Conservation (phyloP, 2,329 filamentous ascomycete genomes). For the Cladosporium sp. region DNA sequence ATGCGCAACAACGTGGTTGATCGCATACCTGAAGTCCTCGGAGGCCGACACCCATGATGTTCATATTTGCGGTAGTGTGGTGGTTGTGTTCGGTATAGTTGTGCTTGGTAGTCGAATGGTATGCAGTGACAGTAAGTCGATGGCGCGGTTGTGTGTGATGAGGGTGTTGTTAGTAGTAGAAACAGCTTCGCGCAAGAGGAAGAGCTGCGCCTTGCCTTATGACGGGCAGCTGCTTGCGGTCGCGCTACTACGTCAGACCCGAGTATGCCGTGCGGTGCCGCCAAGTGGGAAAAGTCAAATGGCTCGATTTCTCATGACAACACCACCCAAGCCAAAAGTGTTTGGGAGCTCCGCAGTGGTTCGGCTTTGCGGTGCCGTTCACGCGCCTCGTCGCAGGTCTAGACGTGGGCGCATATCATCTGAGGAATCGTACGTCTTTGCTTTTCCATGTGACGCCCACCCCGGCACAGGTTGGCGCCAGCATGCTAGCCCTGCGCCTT, state of each 20-base stretch:
- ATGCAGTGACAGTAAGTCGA: neutral
- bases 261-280: neutral
- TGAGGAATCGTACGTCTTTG: neutral
- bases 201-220: neutral
- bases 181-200: neutral
- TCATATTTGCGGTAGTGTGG: constrained; percentile 19
- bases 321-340: neutral
- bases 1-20: neutral
- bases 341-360: neutral
- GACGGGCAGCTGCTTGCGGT: neutral
- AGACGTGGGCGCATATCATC: neutral
- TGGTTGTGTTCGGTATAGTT: neutral
- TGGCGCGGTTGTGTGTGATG: neutral
- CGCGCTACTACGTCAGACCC: neutral
- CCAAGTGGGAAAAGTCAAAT: constrained; percentile 13
- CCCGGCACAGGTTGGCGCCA: neutral
- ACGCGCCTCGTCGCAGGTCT: neutral
- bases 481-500: constrained; percentile 1
- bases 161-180: neutral
- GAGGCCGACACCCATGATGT: constrained; percentile 30
- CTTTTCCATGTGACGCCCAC: neutral
- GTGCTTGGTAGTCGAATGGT: neutral
- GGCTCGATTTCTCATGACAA: neutral
- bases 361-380: neutral
- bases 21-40: constrained; percentile 31